These are phyloP conservation scores for Xanthoceras sorbifolium DNA, from an alignment of 345 rosid species.

Conservation along the genomic window DNA sequence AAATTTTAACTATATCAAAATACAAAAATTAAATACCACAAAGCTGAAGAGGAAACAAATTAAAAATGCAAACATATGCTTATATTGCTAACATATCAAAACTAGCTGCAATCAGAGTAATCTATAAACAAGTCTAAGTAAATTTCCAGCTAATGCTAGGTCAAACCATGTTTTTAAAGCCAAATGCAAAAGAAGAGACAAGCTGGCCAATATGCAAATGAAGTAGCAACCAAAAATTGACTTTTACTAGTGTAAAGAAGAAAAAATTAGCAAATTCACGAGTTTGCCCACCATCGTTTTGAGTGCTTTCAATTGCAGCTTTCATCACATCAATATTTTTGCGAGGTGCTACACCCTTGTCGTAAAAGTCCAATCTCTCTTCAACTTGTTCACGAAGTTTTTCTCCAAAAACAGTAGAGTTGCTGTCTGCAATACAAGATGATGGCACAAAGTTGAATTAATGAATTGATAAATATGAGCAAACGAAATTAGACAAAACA, in stretches of 20 bases:
- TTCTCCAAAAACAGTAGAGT: slow-evolving; percentile 72
- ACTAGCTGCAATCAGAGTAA: not conserved
- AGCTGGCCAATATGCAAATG: not conserved
- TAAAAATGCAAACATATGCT: not conserved
- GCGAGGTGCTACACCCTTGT: slow-evolving; percentile 94
- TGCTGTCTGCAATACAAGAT: slow-evolving; percentile 45
- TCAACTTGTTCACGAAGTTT: slow-evolving; percentile 94
- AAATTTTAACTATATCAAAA: not conserved
- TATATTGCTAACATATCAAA: not conserved
- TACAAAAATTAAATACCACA: not conserved
- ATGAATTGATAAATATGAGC: not conserved
- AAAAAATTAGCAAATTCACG: not conserved
- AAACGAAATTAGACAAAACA: not conserved
- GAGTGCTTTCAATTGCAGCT: slow-evolving; percentile 57
- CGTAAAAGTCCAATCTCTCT: slow-evolving; percentile 86
- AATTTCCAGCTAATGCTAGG: not conserved
- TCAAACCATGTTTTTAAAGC: not conserved
- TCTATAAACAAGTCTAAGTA: not conserved
- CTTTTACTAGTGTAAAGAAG: not conserved
- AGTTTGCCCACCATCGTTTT: slow-evolving; percentile 47
- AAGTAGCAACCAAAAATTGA: not conserved
- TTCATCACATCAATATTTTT: slow-evolving; percentile 97
- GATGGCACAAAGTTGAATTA: not conserved
- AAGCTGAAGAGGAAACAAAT: not conserved
- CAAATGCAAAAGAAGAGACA: not conserved